Evolutionary conservation across 2,329 filamentous ascomycete species (phyloP).

Genomic region (Clonostachys rosea): DNA sequence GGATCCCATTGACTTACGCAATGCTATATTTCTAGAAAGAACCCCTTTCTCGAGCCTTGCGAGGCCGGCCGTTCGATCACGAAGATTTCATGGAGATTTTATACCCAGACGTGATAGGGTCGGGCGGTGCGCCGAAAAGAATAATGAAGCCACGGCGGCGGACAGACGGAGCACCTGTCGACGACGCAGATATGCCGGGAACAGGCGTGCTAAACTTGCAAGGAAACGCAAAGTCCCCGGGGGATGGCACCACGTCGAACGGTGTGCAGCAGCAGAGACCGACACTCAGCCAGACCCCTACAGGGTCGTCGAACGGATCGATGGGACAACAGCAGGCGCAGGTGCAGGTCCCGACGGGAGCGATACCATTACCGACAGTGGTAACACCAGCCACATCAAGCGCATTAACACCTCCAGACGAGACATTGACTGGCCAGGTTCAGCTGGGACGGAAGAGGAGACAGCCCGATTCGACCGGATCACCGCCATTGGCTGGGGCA

Average conservation of each 20-base stretch:
- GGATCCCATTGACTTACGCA: not conserved
- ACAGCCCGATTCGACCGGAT: too few relatives aligned
- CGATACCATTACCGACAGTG: slow-evolving; percentile 17
- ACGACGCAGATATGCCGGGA: slow-evolving; percentile 43
- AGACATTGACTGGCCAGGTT: slow-evolving; percentile 13
- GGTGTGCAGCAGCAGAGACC: slow-evolving; percentile 15
- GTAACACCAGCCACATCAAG: slow-evolving; percentile 22
- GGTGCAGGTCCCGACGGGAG: slow-evolving; percentile 9
- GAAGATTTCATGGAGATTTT: slow-evolving; percentile 57
- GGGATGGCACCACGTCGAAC: slow-evolving; percentile 8
- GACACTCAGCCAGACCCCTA: slow-evolving; percentile 19
- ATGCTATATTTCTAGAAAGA: slow-evolving; percentile 38
- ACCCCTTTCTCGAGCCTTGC: slow-evolving; percentile 50
- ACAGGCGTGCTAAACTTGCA: slow-evolving; percentile 40
- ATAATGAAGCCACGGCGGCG: slow-evolving; percentile 51
- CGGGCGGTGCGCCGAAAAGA: slow-evolving; percentile 54
- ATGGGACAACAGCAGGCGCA: slow-evolving; percentile 8
- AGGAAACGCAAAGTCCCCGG: slow-evolving; percentile 18
- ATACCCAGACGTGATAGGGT: slow-evolving; percentile 56
- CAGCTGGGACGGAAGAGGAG: slow-evolving; percentile 26
- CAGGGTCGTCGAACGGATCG: slow-evolving; percentile 13
- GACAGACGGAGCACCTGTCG: slow-evolving; percentile 36
- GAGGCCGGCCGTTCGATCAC: slow-evolving; percentile 54
- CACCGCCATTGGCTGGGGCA: too few relatives aligned
- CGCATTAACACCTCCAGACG: slow-evolving; percentile 52